Percentiles rank a stretch among this genome's conserved stretches.
These are phyloP conservation scores for Zasmidium angulare DNA, from an alignment of 2,329 filamentous ascomycete genomes.

Conservation along the genomic window DNA sequence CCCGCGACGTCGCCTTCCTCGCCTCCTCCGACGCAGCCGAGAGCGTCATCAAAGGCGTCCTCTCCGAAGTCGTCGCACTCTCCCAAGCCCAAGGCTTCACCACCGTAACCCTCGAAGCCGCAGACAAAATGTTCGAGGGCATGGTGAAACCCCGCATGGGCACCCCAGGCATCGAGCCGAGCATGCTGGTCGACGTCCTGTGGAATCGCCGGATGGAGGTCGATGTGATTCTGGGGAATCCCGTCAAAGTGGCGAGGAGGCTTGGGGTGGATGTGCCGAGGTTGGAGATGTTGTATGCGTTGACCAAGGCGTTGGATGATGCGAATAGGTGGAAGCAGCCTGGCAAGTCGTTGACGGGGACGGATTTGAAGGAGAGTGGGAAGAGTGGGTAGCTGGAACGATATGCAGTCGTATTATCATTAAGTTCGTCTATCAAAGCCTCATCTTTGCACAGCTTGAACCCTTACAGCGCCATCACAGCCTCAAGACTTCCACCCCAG, in stretches of 20 bases:
- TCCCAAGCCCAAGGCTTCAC: slow-evolving; percentile 43
- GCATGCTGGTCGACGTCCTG: slow-evolving; percentile 52
- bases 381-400: background rate
- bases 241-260: slow-evolving; percentile 42
- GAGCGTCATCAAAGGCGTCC: slow-evolving; percentile 41
- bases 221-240: slow-evolving; percentile 52
- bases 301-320: slow-evolving; percentile 45
- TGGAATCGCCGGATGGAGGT: slow-evolving; percentile 47
- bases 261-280: slow-evolving; percentile 43
- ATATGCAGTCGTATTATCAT: slow-evolving; percentile 8
- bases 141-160: slow-evolving; percentile 36
- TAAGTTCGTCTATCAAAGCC: slow-evolving; percentile 7
- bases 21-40: slow-evolving; percentile 39
- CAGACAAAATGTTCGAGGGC: slow-evolving; percentile 39
- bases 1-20: slow-evolving; percentile 55
- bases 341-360: slow-evolving; percentile 23
- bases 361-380: slow-evolving; percentile 12
- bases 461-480: background rate
- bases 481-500: background rate
- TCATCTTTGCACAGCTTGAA: background rate
- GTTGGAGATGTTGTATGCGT: slow-evolving; percentile 47
- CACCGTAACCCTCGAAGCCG: slow-evolving; percentile 37
- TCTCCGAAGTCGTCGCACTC: slow-evolving; percentile 47
- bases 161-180: slow-evolving; percentile 46
- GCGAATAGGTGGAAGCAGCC: slow-evolving; percentile 29